Evolutionary conservation across 306 rosid genomes (phyloP).

Genomic region (Sophora flavescens): DNA sequence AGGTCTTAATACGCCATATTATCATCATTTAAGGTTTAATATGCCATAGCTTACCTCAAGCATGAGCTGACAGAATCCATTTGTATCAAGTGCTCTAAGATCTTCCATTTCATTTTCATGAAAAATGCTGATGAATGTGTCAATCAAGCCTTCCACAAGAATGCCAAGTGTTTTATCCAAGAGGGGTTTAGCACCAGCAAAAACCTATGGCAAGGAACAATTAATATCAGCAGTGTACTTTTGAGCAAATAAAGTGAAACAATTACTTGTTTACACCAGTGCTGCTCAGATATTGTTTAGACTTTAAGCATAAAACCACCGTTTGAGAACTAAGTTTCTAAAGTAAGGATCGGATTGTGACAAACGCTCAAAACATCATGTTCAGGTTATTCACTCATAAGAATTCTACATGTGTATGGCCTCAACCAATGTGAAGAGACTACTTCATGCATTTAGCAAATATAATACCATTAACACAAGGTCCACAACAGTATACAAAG

Average conservation of each 20-base stretch:
- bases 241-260: constrained; percentile 29
- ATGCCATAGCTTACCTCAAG: constrained; percentile 74
- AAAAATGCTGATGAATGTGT: constrained; percentile 90
- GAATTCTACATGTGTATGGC: constrained; percentile 5
- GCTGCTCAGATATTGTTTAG: constrained; percentile 21
- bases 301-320: background rate
- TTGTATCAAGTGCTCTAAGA: constrained; percentile 79
- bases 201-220: constrained; percentile 65
- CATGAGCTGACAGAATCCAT: constrained; percentile 98
- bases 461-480: constrained; percentile 24
- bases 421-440: background rate
- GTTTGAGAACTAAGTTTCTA: constrained; percentile 22
- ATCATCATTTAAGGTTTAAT: constrained; percentile 3
- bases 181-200: constrained; percentile 93
- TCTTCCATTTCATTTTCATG: constrained; percentile 77
- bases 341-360: constrained; percentile 9
- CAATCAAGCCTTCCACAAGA: constrained; percentile 97
- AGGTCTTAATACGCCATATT: background rate
- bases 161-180: constrained; percentile 97
- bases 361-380: background rate
- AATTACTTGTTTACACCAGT: background rate
- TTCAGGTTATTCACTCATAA: constrained; percentile 14
- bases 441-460: background rate
- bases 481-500: background rate
- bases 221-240: constrained; percentile 40